Conservation (phyloP, 176 grass and related monocot species). For the Cenchrus americanus region DNA sequence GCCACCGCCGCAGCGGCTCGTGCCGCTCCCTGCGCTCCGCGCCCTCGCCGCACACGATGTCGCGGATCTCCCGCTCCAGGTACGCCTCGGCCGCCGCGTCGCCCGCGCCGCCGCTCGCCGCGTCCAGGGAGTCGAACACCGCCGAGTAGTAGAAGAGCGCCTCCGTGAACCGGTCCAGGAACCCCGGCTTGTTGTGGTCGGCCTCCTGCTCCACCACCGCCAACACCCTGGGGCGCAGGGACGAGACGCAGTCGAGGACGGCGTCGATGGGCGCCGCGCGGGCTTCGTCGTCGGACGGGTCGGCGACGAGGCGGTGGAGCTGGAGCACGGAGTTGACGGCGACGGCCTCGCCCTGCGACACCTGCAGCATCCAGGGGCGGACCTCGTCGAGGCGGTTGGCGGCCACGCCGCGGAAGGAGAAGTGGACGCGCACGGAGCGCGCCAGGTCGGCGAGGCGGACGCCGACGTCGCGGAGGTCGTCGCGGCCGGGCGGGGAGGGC, state of each 20-base stretch:
- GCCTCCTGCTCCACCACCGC: conserved; percentile 94
- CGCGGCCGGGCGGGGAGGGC: conserved; percentile 63
- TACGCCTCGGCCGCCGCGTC: conserved; percentile 66
- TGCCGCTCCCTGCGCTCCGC: conserved; percentile 76
- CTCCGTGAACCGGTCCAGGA: conserved; percentile 94
- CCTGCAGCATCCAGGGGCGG: conserved; percentile 85
- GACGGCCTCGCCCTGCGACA: conserved; percentile 65
- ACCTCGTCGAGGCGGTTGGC: conserved; percentile 82
- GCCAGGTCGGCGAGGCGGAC: conserved; percentile 83
- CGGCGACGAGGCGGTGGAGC: conserved; percentile 77
- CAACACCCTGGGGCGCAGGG: conserved; percentile 66
- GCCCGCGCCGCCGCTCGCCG: conserved; percentile 38
- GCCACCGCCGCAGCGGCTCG: conserved; percentile 81
- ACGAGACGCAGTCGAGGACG: conserved; percentile 63
- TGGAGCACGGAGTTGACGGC: conserved; percentile 91
- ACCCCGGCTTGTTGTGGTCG: conserved; percentile 83
- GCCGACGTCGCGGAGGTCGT: conserved; percentile 84
- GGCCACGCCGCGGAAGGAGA: conserved; percentile 87
- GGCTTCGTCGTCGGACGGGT: conserved; percentile 2
- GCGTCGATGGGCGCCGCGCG: conserved; percentile 57
- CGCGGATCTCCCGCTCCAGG: conserved; percentile 81
- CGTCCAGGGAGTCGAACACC: conserved; percentile 90
- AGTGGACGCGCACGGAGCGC: conserved; percentile 72
- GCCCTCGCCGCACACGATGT: conserved; percentile 80
- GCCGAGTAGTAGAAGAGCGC: conserved; percentile 96